Conservation (phyloP, 768 basidiomycete species). For the Pisolithus orientalis region DNA sequence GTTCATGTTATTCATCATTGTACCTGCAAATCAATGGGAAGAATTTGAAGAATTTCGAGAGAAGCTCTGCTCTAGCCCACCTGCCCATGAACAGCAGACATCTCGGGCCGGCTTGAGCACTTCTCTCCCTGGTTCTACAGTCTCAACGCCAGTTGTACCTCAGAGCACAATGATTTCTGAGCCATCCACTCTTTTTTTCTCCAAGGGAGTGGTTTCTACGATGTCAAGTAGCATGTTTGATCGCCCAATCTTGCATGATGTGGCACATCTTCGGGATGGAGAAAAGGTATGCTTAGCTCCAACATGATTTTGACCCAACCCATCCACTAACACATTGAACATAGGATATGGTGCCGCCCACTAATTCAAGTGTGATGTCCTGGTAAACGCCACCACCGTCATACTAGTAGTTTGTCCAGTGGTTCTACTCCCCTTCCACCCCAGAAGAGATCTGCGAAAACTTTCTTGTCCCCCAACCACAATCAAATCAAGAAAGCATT, state of each 20-base stretch:
- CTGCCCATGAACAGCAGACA: neutral
- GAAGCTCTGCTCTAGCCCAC: neutral
- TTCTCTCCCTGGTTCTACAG: no score
- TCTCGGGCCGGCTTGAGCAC: no score
- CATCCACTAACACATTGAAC: no score
- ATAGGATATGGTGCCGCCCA: no score
- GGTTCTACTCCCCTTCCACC: neutral
- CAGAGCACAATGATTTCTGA: neutral
- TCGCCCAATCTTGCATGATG: neutral
- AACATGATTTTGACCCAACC: no score
- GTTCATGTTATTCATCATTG: constrained; percentile 1
- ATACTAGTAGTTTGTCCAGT: neutral
- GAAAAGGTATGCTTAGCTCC: neutral
- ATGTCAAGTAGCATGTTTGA: neutral
- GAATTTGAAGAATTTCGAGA: neutral
- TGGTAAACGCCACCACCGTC: no score
- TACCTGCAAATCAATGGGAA: constrained; percentile 3
- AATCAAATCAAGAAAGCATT: constrained; percentile 1
- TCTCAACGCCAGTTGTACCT: neutral
- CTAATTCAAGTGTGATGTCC: no score
- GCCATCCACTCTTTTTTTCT: neutral
- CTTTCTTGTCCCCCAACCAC: neutral
- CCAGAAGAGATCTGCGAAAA: neutral
- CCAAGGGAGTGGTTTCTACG: neutral
- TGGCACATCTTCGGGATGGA: neutral